These are phyloP conservation scores for Lycium barbarum DNA, from an alignment of 257 asterid genomes.

Conservation along the genomic window DNA sequence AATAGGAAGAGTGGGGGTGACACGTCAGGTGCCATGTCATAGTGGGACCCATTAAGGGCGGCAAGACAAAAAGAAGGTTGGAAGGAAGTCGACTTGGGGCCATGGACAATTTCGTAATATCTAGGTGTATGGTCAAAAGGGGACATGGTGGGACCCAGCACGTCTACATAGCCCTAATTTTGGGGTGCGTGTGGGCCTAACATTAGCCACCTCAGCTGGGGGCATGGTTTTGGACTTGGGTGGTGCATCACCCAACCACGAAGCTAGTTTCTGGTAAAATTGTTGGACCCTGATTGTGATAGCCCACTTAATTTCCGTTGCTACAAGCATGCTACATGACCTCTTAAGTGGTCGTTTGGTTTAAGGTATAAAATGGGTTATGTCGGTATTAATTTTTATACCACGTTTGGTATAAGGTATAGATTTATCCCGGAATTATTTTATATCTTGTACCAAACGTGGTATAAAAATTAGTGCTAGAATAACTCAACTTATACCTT, in stretches of 20 bases:
- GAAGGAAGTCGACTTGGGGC: slow-evolving; percentile 47
- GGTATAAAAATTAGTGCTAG: too few species aligned
- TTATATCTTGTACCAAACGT: too few species aligned
- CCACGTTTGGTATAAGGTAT: too few species aligned
- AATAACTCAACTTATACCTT: too few species aligned
- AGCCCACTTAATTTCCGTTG: slow-evolving; percentile 55
- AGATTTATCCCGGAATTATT: too few species aligned
- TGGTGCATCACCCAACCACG: slow-evolving; percentile 52
- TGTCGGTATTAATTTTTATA: too few species aligned
- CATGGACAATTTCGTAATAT: slow-evolving; percentile 45
- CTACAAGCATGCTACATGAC: slow-evolving; percentile 46
- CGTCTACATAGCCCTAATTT: slow-evolving; percentile 32
- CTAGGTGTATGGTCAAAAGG: slow-evolving; percentile 34
- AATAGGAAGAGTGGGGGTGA: slow-evolving; percentile 39
- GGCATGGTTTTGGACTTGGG: slow-evolving; percentile 42
- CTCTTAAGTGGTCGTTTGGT: too few species aligned
- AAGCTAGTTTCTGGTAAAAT: slow-evolving; percentile 67
- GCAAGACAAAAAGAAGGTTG: slow-evolving; percentile 44
- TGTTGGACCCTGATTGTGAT: slow-evolving; percentile 81
- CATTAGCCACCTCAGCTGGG: slow-evolving; percentile 48
- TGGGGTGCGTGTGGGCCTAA: slow-evolving; percentile 56
- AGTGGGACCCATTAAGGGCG: slow-evolving; percentile 38
- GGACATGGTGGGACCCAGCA: slow-evolving; percentile 44
- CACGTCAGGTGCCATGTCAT: slow-evolving; percentile 62
- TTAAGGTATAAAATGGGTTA: too few species aligned